phyloP scores from a whole-genome alignment of 2,329 filamentous ascomycete species.

The Keithomyces neogunnii region DNA sequence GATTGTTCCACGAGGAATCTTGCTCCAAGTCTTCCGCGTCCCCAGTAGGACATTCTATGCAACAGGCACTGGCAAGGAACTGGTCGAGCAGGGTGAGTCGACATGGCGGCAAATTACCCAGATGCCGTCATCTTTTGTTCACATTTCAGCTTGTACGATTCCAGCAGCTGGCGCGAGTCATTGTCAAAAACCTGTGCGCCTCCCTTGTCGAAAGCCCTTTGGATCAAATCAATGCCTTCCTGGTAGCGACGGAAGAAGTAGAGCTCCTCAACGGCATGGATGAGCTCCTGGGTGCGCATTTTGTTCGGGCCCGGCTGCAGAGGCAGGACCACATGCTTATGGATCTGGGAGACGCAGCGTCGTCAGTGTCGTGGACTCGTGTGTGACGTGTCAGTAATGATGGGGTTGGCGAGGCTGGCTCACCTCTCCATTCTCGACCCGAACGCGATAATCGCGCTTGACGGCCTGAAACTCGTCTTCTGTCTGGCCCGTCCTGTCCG shows the following conservation, averaged over 20 bases:
- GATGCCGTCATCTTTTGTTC: constrained; percentile 17
- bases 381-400: not conserved
- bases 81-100: not conserved
- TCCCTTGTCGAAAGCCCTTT: constrained; percentile 22
- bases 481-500: constrained; percentile 33
- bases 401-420: constrained; percentile 8
- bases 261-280: constrained; percentile 50
- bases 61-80: too few relatives aligned
- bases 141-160: constrained; percentile 35
- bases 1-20: too few relatives aligned
- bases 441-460: constrained; percentile 34
- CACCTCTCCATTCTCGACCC: constrained; percentile 48
- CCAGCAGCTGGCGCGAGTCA: constrained; percentile 32
- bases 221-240: constrained; percentile 34
- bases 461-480: constrained; percentile 41
- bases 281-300: constrained; percentile 37
- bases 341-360: constrained; percentile 26
- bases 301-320: constrained; percentile 31
- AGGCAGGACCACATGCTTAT: constrained; percentile 33
- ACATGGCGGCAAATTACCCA: not conserved
- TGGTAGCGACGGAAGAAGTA: constrained; percentile 43
- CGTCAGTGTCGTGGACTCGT: not conserved
- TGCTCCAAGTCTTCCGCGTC: too few relatives aligned
- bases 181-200: constrained; percentile 28
- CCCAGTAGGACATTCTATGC: too few relatives aligned